phyloP scores from a whole-genome alignment of 2,329 filamentous ascomycete genomes.

The Orbilia quercus region DNA sequence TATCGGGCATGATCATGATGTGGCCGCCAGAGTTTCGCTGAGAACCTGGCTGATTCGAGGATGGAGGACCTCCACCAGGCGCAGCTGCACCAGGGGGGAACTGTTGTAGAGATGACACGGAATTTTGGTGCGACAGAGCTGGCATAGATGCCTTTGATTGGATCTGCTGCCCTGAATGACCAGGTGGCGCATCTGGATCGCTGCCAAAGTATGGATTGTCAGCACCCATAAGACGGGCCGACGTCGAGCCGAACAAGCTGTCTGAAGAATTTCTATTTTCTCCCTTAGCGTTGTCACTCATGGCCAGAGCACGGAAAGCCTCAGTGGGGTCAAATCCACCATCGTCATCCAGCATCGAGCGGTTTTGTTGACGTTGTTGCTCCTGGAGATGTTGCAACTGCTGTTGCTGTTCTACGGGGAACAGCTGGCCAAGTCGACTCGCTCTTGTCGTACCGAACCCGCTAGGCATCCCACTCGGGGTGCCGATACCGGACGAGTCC shows the following conservation, averaged over 20 bases:
- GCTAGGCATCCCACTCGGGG: constrained; percentile 67
- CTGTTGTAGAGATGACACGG: constrained; percentile 42
- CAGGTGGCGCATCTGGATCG: constrained; percentile 50
- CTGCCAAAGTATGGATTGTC: constrained; percentile 57
- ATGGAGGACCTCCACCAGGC: constrained; percentile 13
- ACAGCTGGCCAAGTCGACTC: constrained; percentile 87
- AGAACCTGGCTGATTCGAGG: constrained; percentile 62
- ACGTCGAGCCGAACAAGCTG: constrained; percentile 57
- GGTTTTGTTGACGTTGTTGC: constrained; percentile 57
- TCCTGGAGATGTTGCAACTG: constrained; percentile 63
- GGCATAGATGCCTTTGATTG: constrained; percentile 40
- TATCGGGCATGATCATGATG: constrained; percentile 98
- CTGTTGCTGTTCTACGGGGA: constrained; percentile 85
- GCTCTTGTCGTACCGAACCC: constrained; percentile 75
- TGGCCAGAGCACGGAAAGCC: constrained; percentile 72
- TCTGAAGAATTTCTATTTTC: constrained; percentile 62
- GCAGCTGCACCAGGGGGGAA: constrained; percentile 18
- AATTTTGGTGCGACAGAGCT: constrained; percentile 37
- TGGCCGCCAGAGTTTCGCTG: constrained; percentile 77
- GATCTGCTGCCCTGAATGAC: constrained; percentile 33
- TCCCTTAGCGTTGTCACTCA: constrained; percentile 74
- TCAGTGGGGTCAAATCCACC: constrained; percentile 69
- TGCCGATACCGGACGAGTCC: constrained; percentile 75
- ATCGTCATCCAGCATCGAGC: constrained; percentile 69
- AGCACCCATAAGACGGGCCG: constrained; percentile 45